Base-by-base conservation (phyloP, 2,329 filamentous ascomycete species). In the Aureobasidium namibiae region DNA sequence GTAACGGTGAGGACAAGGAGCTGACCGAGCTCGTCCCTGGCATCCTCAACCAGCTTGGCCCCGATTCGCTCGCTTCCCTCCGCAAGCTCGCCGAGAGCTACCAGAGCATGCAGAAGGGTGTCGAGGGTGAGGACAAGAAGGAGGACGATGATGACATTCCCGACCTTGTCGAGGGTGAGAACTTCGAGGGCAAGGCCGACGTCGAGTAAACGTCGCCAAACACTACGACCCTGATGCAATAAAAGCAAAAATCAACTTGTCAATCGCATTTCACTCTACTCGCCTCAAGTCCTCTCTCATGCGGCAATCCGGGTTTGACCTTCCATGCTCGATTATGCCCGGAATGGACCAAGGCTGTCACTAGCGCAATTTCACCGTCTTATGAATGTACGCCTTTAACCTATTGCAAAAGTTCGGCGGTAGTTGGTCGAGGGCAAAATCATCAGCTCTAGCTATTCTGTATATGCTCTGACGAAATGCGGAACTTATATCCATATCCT, bases 31-130 rank as follows among this genome's bases (percentile, higher is more conserved):
- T 99, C 70, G 94, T 99, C 67, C 94, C 94, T 71, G 94, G 94
- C 66, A 99, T 99, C 80, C 89, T 99, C 65, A 99, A 97, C 88
- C 94, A 99, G 83, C 90, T 99, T 65, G 94, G 94, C 72, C 94
- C 94, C 72, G 94, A 99, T 82, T 96, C 90, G 65, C 89, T 99
- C 62, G 94, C 94, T 63, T 96, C 91, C 65, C 90, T 99, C 73
- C 90, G 94, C 78, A 97, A 97, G 83, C 85, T 99, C 65, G 94
- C 94, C 70, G 94, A 99, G 85, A 95, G 89, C 84, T 99, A 99
- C 85, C 94, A 99, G 86, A 94, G 85, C 81, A 86, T 97, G 85
- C 92, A 96, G 81, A 96, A 96, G 87, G 89, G 81, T 61, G 84
- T 88, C 66, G 89, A 85, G 70, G 86, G 88, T 76, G 84, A 87